Evolutionary conservation across 352 stramenopile genomes (phyloP), one percentile per base, ranked within the genome.

Genomic region (Phytophthora nicotianae): DNA sequence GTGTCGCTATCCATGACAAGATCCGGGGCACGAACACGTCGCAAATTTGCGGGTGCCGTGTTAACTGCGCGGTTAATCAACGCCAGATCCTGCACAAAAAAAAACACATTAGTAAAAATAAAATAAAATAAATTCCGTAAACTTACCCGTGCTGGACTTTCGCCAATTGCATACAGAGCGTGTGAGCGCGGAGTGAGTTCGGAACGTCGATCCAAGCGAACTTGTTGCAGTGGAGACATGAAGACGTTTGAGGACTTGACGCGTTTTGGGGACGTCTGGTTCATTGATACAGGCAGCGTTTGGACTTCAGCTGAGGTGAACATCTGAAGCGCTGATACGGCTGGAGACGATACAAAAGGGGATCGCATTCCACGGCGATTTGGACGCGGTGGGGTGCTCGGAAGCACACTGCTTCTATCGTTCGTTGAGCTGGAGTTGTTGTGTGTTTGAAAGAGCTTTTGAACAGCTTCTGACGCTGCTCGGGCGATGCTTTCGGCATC

Each of bases 101-200:
- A 58, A 37, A 42, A 43, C 26, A 21, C 23, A 23, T 50, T 35
- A 50, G 5, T 13, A 11, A 23, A 21, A 20, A 11, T 26, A 13
- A 24, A 20, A 21, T 9, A 41, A 41, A 2, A 17, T 11, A 23
- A 46, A 35, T n/a, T 4, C 17, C 20, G 17, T 11, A 45, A 51
- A 83, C 81, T 51, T 80, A 95, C 87, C 54, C 83, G 68, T 11
- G 87, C 80, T 4, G 87, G 85, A 58, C 85, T 94, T 49, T 96
- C 87, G n/a, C 87, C 87, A 71, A 96, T 92, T 0, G 87, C 87
- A 46, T 96, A 96, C 50, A 96, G 65, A 20, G 83, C 87, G 35
- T 94, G 87, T 1, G 85, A 93, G 0, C 87, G 81, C 11, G 85
- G 87, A 0, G 86, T 95, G 42, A 93, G 68, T 16, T 89, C 68